A percentile compares a stretch with the other conserved stretches of the same genome.
Evolutionary conservation across 345 rosid genomes (phyloP).

Genomic region (Corchorus olitorius): DNA sequence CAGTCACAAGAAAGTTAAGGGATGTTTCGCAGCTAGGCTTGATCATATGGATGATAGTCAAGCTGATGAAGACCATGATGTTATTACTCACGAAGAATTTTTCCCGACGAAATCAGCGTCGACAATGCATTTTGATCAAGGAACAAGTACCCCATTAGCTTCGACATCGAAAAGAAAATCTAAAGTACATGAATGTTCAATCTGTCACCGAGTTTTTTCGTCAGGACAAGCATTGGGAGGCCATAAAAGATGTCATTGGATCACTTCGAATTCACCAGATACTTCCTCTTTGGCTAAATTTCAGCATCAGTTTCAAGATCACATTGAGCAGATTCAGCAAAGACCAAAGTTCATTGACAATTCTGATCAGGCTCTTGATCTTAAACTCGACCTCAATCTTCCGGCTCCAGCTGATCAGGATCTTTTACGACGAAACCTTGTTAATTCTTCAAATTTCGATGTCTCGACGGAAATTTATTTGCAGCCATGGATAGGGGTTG

Average conservation of each 20-base stretch:
- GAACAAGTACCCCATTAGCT: constrained; percentile 33
- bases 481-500: constrained; percentile 46
- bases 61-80: constrained; percentile 46
- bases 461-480: constrained; percentile 46
- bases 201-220: constrained; percentile 86
- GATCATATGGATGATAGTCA: constrained; percentile 42
- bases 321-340: constrained; percentile 51
- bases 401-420: constrained; percentile 44
- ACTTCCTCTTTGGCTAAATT: constrained; percentile 53
- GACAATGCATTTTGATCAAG: constrained; percentile 37
- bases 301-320: constrained; percentile 57
- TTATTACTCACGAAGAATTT: constrained; percentile 54
- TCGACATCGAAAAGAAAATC: constrained; percentile 62
- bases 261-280: constrained; percentile 71
- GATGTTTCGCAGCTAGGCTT: constrained; percentile 83
- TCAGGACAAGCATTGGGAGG: constrained; percentile 98
- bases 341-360: constrained; percentile 37
- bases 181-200: constrained; percentile 89
- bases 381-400: constrained; percentile 69
- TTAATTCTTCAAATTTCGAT: constrained; percentile 25
- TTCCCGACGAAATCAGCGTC: constrained; percentile 40
- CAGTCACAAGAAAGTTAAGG: constrained; percentile 98
- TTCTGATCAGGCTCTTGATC: constrained; percentile 43
- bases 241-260: constrained; percentile 98
- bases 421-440: background rate